Evolutionary conservation across 176 grass and related monocot species (phyloP), one percentile per base, ranked within the genome.

Genomic region (Puccinellia tenuiflora): DNA sequence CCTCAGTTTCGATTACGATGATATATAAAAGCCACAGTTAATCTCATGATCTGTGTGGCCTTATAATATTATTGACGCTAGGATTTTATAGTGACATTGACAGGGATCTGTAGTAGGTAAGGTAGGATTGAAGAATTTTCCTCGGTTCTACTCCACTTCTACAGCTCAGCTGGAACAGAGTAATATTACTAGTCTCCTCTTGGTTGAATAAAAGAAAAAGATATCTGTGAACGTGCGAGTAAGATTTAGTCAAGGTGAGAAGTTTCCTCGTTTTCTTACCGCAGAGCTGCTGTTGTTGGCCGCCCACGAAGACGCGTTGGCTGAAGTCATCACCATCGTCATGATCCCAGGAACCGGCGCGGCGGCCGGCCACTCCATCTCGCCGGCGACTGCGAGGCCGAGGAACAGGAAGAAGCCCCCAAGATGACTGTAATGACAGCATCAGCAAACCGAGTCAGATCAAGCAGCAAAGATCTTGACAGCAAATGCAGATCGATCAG

Each of bases 381-480:
- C 81, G 66, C 82, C 79, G 45, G 85, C 82, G 57, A 95, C 55
- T 33, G 89, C 86, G 21, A 98, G 85, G 61, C 83, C 88, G 34
- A 98, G 68, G 91, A 98, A 98, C 6, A 95, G 48, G 57, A 96
- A 75, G 88, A 98, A 98, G 14, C 96, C 96, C 43, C 83, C 92
- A 21, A 98, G 89, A 85, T 98, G 96, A 79, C 96, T 98, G 91
- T 82, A 55, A 5, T 0, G 3, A 73, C 46, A 33, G 9, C 21
- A 35, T 14, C 26, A 59, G 7, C 17, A 33, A 64, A 6, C n/a
- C 0, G 25, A 30, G 4, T 2, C 12, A 26, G 2, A 2, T 38
- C 14, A 59, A 9, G 18, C 9, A n/a, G n/a, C n/a, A n/a, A n/a
- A n/a, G n/a, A n/a, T n/a, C 38, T 39, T 6, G 21, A 52, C 13